Percentiles rank a stretch among this genome's conserved stretches.
These are phyloP conservation scores for Suillus variegatus DNA, from an alignment of 768 basidiomycete genomes.

Conservation along the genomic window DNA sequence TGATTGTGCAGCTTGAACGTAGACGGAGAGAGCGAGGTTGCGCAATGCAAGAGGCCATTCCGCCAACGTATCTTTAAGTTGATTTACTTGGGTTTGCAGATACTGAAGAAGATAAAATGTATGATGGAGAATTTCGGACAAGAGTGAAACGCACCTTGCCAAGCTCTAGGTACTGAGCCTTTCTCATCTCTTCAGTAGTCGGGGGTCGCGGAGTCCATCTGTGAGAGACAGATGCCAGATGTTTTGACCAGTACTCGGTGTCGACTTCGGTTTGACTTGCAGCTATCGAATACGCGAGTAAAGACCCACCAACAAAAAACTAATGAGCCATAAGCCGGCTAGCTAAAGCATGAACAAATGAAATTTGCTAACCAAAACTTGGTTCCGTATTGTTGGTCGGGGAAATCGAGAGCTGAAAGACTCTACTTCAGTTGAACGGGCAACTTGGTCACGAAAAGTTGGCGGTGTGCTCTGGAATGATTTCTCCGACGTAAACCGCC, in stretches of 20 bases:
- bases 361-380: slow-evolving; percentile 49
- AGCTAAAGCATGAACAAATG: slow-evolving; percentile 17
- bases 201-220: slow-evolving; percentile 16
- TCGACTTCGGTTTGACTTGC: slow-evolving; percentile 60
- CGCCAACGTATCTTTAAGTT: slow-evolving; percentile 29
- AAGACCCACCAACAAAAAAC: slow-evolving; percentile 57
- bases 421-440: slow-evolving; percentile 30
- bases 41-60: slow-evolving; percentile 35
- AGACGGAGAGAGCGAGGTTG: slow-evolving; percentile 37
- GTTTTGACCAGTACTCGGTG: slow-evolving; percentile 58
- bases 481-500: slow-evolving; percentile 16
- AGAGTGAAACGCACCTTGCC: slow-evolving; percentile 43
- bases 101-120: slow-evolving; percentile 26
- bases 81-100: slow-evolving; percentile 34
- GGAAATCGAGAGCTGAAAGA: slow-evolving; percentile 49
- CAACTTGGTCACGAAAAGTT: slow-evolving; percentile 38
- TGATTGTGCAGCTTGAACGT: slow-evolving; percentile 59
- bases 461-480: slow-evolving; percentile 14
- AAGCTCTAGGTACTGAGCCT: slow-evolving; percentile 49
- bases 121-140: not conserved
- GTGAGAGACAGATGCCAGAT: slow-evolving; percentile 29
- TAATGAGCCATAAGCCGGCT: slow-evolving; percentile 31
- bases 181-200: slow-evolving; percentile 51
- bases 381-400: slow-evolving; percentile 51
- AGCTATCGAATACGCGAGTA: slow-evolving; percentile 49